Evolutionary conservation across 306 rosid species (phyloP).

Genomic region (Cotoneaster glaucophyllus): DNA sequence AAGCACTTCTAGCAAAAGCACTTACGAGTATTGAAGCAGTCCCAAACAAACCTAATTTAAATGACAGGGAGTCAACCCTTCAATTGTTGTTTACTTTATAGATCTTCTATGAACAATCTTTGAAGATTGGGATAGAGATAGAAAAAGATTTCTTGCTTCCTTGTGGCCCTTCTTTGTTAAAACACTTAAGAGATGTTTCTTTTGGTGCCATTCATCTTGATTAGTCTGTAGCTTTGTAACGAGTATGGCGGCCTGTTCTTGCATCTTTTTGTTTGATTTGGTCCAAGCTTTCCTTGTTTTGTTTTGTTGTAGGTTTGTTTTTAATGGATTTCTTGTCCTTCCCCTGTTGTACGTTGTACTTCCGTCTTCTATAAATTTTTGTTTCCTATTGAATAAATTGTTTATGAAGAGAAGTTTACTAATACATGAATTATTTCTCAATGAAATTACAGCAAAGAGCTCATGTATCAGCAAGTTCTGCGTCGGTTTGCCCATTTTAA

Average conservation of each 20-base stretch:
- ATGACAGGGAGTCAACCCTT: not conserved
- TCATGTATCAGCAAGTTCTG: slow-evolving; percentile 92
- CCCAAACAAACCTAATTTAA: not conserved
- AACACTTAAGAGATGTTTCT: not conserved
- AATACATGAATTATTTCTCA: not conserved
- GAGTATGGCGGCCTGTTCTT: not conserved
- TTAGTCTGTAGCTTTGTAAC: not conserved
- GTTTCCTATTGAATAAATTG: not conserved
- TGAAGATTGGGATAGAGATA: not conserved
- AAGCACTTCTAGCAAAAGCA: too few species aligned
- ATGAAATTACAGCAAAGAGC: slow-evolving; percentile 73
- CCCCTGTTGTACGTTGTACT: not conserved
- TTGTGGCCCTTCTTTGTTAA: not conserved
- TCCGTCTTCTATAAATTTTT: not conserved
- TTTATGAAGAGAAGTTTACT: not conserved
- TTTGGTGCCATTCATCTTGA: not conserved
- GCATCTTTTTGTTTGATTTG: not conserved
- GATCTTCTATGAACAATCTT: not conserved
- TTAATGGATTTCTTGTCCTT: not conserved
- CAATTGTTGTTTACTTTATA: not conserved
- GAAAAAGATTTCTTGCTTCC: not conserved
- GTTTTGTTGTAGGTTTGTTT: not conserved
- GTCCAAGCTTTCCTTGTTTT: not conserved
- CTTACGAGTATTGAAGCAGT: too few species aligned
- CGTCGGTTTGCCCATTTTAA: slow-evolving; percentile 74